phyloP scores from a whole-genome alignment of 768 basidiomycete species.

The Collybia sp. region DNA sequence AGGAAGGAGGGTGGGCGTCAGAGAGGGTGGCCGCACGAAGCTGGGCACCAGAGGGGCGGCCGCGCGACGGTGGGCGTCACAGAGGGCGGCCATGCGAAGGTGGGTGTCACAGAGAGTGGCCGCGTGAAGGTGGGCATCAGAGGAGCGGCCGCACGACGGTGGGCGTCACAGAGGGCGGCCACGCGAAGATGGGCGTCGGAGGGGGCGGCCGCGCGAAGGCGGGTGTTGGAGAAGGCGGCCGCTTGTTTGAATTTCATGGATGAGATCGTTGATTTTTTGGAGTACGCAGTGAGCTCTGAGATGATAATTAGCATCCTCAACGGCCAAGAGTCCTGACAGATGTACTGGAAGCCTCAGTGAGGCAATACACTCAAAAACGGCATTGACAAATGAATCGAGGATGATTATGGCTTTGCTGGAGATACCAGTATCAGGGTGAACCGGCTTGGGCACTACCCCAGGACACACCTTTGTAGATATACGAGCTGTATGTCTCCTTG shows the following conservation, averaged over 20 bases:
- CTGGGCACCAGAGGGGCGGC: too few species aligned
- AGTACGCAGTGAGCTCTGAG: conserved; percentile 92
- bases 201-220: too few species aligned
- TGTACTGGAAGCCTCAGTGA: conserved; percentile 82
- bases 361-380: conserved; percentile 93
- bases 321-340: background rate
- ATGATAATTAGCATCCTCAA: conserved; percentile 1
- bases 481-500: conserved; percentile 92
- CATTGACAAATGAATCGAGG: conserved; percentile 89
- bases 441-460: conserved; percentile 82
- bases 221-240: too few species aligned
- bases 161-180: too few species aligned
- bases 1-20: too few species aligned
- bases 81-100: too few species aligned
- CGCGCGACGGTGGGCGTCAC: too few species aligned
- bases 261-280: conserved; percentile 98
- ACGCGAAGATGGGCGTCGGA: too few species aligned
- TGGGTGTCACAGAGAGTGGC: too few species aligned
- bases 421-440: conserved; percentile 98
- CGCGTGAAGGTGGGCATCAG: too few species aligned
- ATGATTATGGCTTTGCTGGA: conserved; percentile 96
- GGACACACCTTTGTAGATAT: conserved; percentile 85
- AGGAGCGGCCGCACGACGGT: conserved; percentile 95
- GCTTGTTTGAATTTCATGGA: conserved; percentile 99
- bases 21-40: too few species aligned